Percentiles rank a stretch among this genome's conserved stretches.
Evolutionary conservation across 345 rosid species (phyloP).

Genomic region (Ceriops decandra): DNA sequence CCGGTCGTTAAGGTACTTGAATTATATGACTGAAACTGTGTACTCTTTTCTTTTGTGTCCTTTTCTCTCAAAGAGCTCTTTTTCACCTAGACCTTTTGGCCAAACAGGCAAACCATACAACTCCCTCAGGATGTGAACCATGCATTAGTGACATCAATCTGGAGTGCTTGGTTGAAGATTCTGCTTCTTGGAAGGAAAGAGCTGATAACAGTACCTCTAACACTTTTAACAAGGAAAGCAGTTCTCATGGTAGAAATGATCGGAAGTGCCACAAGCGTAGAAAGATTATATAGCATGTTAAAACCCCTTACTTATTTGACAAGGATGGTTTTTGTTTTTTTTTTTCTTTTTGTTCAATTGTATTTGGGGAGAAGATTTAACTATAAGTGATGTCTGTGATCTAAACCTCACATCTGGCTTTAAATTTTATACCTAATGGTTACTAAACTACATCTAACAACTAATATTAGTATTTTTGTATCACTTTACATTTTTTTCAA

Average conservation of each 20-base stretch:
- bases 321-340: too few relatives aligned
- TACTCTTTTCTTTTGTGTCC: not conserved
- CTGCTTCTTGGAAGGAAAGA: not conserved
- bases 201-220: not conserved
- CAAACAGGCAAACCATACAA: conserved; percentile 4
- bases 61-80: not conserved
- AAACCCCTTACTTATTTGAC: too few relatives aligned
- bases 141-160: not conserved
- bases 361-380: too few relatives aligned
- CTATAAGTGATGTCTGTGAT: too few relatives aligned
- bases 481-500: too few relatives aligned
- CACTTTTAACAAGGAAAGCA: not conserved
- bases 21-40: not conserved
- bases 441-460: too few relatives aligned
- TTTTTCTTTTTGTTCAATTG: too few relatives aligned
- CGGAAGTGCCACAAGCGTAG: conserved; percentile 21
- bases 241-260: not conserved
- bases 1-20: conserved; percentile 1
- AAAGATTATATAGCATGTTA: not conserved
- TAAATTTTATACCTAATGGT: too few relatives aligned
- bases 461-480: too few relatives aligned
- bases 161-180: conserved; percentile 9
- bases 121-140: conserved; percentile 1
- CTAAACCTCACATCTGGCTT: too few relatives aligned
- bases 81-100: not conserved